phyloP scores from a whole-genome alignment of 1,284 basidiomycete species.

The Coriolopsis trogii region DNA sequence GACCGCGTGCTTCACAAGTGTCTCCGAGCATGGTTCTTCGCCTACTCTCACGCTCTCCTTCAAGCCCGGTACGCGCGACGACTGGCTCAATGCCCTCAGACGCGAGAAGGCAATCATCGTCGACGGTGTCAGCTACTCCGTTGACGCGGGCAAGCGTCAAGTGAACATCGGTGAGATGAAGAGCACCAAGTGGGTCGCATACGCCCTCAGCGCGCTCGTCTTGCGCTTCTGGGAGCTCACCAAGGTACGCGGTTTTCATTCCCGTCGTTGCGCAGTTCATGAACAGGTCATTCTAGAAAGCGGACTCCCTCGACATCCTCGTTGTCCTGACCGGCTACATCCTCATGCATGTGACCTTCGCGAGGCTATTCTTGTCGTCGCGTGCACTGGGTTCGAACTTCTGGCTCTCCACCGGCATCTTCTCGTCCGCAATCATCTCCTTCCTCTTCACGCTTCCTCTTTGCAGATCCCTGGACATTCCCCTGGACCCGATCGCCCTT shows the following conservation, averaged over 20 bases:
- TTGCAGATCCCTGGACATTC: conserved; percentile 83
- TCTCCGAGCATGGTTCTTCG: conserved; percentile 38
- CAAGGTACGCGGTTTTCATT: conserved; percentile 54
- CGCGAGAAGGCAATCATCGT: conserved; percentile 36
- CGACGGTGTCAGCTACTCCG: conserved; percentile 47
- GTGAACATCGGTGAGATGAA: conserved; percentile 67
- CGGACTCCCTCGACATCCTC: conserved; percentile 94
- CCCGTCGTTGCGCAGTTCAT: background rate
- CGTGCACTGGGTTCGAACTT: conserved; percentile 88
- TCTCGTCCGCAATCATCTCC: conserved; percentile 86
- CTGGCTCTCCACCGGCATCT: conserved; percentile 85
- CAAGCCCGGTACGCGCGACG: conserved; percentile 49
- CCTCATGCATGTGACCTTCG: conserved; percentile 95
- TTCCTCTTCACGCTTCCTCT: conserved; percentile 88
- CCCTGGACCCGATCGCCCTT: conserved; percentile 90
- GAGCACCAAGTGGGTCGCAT: conserved; percentile 84
- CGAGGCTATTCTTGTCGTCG: conserved; percentile 87
- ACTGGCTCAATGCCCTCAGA: conserved; percentile 52
- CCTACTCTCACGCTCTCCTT: conserved; percentile 66
- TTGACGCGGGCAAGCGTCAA: conserved; percentile 41
- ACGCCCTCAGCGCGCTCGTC: conserved; percentile 80
- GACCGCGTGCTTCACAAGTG: conserved; percentile 45
- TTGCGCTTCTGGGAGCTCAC: conserved; percentile 87
- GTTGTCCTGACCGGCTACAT: conserved; percentile 95
- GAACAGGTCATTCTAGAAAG: conserved; percentile 56